Evolutionary conservation across 169 alveolate species (phyloP), one percentile per base, ranked within the genome.

Genomic region (Eimeria maxima): DNA sequence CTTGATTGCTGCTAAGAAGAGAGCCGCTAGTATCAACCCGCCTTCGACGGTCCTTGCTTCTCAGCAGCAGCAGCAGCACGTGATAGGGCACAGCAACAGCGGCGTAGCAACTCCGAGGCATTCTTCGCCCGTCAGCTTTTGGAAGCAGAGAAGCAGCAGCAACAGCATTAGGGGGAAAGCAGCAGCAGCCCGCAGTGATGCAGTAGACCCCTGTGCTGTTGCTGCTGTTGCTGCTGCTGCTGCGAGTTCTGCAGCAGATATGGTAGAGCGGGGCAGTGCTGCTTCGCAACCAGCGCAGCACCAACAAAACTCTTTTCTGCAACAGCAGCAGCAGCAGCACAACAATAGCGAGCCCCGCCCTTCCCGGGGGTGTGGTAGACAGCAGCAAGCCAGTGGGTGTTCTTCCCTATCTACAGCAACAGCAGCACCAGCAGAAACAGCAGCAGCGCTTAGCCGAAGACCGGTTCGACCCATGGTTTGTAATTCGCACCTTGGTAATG

Each of bases 1-100:
- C 29, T 38, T 81, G n/a, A 11, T 81, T 27, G 90, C 90, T 47
- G 90, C 90, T 7, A 73, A 53, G n/a, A 45, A n/a, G 10, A 69
- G 90, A 5, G 90, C 90, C 27, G 90, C 90, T 27, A 81, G 90
- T 22, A 81, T 81, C 50, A n/a, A 57, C 53, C 90, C 50, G 2
- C 33, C 22, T 1, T 6, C 33, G 14, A 24, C 67, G n/a, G 20
- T 29, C 47, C 90, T 20, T 50, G 16, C 22, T 45, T 81, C 90
- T 20, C 90, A 81, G 73, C 45, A 29, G 63, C 87, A 22, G 55
- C 47, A 33, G 87, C 87, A 76, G 87, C 63, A 33, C 3, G 38
- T n/a, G 63, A 27, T 22, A 29, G 13, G 50, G 87, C 87, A 38
- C 5, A n/a, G 24, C 63, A 76, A 0, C 87, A 42, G 87, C 38